phyloP scores from a whole-genome alignment of 2,329 filamentous ascomycete genomes.

The Fusarium falciforme region DNA sequence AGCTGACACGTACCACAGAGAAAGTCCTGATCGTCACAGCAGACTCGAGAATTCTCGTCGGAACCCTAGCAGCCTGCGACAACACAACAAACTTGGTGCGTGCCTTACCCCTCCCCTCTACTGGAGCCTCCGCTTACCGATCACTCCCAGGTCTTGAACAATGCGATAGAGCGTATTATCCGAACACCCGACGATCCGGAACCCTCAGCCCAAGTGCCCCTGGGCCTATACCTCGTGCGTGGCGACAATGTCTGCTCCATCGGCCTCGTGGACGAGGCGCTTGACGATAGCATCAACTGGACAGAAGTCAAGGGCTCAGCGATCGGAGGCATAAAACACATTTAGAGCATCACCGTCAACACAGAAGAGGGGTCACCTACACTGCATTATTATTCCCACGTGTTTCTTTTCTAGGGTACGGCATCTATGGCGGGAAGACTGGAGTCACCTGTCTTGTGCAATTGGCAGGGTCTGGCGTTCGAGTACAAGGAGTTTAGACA shows the following conservation, averaged over 20 bases:
- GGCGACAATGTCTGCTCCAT: constrained; percentile 95
- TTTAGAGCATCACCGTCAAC: constrained; percentile 46
- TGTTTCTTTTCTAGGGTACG: constrained; percentile 34
- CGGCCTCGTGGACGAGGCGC: constrained; percentile 87
- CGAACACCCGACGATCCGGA: constrained; percentile 86
- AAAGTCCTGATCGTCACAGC: constrained; percentile 92
- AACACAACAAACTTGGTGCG: constrained; percentile 87
- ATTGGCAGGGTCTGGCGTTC: constrained; percentile 41
- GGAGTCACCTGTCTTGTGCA: constrained; percentile 18
- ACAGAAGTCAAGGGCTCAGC: constrained; percentile 85
- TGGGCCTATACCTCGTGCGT: constrained; percentile 91
- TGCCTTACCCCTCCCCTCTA: not conserved
- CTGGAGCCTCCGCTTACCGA: constrained; percentile 26
- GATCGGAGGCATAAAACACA: constrained; percentile 87
- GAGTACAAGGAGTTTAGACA: constrained; percentile 44
- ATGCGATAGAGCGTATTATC: constrained; percentile 91
- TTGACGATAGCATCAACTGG: constrained; percentile 95
- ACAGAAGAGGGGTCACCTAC: constrained; percentile 2
- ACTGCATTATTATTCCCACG: constrained; percentile 1
- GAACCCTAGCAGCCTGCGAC: constrained; percentile 86
- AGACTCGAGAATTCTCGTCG: constrained; percentile 88
- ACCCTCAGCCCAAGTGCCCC: constrained; percentile 80
- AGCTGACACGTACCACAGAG: constrained; percentile 64
- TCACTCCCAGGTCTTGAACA: constrained; percentile 73
- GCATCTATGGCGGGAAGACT: constrained; percentile 26